Base-by-base conservation (phyloP, 495 filamentous ascomycete genomes). In the Penicillium fimorum region DNA sequence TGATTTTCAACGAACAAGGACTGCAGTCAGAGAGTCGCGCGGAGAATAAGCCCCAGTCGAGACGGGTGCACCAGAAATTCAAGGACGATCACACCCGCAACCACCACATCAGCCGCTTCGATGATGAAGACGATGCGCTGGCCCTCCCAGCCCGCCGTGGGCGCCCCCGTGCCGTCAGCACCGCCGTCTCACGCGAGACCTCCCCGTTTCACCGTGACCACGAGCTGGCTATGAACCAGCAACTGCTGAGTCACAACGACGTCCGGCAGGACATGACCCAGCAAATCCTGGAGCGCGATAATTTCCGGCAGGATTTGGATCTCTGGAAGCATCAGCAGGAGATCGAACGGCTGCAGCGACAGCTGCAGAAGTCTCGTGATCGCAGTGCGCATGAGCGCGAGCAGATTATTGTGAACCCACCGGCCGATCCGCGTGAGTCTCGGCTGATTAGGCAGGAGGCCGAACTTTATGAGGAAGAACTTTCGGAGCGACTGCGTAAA, bases 251-350 rank as follows among this genome's bases (percentile, higher is more conserved):
- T 57, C 62, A 57, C 41, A 73, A 69, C 44, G 73, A 79, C 55
- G 46, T 65, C 11, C 67, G 70, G 0, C 75, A 76, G 54, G 73
- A 76, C 47, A 20, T 77, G 20, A 63, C 67, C 20, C 74, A 76
- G 61, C 71, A 70, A 0, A 10, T 74, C 18, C 65, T 77, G 30
- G 65, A 75, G 59, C 61, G 56, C 43, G 71, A 69, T 41, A 70
- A 79, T 55, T 45, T 63, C 12, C 67, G 70, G 0, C 75, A 76
- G 53, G 73, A 76, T 51, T 17, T 76, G 20, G 73, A 79, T 57
- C 63, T 79, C 47, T 58, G 63, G 22, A 70, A 68, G 30, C 70
- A 73, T 48, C 71, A 76, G 59, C 69, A 70, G 58, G 79, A 81
- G 60, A 74, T 79, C 30, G 73, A 79, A 50, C 58, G 67, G 5